Percentiles rank a stretch among this genome's conserved stretches.
Conservation (phyloP, 2,329 filamentous ascomycete genomes). For the Dothistroma pini region DNA sequence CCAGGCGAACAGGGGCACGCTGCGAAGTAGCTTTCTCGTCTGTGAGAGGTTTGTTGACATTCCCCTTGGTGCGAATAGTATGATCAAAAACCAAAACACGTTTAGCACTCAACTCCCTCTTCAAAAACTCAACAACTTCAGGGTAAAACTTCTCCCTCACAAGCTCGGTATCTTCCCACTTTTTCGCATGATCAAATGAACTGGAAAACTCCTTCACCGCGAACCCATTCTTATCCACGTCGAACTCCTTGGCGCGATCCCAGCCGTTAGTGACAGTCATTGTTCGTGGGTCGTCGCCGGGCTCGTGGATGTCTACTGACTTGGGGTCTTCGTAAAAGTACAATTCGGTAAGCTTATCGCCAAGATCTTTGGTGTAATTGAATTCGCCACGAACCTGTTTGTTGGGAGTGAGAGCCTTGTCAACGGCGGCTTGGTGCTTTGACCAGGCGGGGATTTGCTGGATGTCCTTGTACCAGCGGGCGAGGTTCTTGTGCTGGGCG, state of each 20-base stretch:
- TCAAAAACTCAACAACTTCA: slow-evolving; percentile 46
- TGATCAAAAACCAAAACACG: slow-evolving; percentile 50
- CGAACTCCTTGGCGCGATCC: slow-evolving; percentile 42
- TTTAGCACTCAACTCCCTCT: slow-evolving; percentile 43
- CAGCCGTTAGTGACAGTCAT: slow-evolving; percentile 43
- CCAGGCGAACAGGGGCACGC: slow-evolving; percentile 48
- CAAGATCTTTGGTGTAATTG: slow-evolving; percentile 47
- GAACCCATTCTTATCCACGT: slow-evolving; percentile 47
- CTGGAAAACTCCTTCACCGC: slow-evolving; percentile 39
- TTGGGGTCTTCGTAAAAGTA: slow-evolving; percentile 41
- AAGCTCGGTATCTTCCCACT: slow-evolving; percentile 43
- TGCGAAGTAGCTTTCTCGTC: slow-evolving; percentile 35
- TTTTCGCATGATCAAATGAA: slow-evolving; percentile 19
- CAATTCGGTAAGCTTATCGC: slow-evolving; percentile 39
- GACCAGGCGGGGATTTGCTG: slow-evolving; percentile 40
- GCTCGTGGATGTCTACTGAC: slow-evolving; percentile 41
- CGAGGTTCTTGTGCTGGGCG: slow-evolving; percentile 39
- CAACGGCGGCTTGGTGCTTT: slow-evolving; percentile 40
- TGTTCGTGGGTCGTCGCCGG: slow-evolving; percentile 39
- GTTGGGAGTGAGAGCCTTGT: slow-evolving; percentile 37
- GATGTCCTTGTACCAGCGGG: slow-evolving; percentile 40
- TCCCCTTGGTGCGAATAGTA: slow-evolving; percentile 43
- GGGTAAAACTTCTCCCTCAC: slow-evolving; percentile 45
- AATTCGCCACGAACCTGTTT: slow-evolving; percentile 41
- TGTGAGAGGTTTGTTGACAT: slow-evolving; percentile 35